phyloP scores from a whole-genome alignment of 768 basidiomycete genomes.

The Clitopilus hobsonii region DNA sequence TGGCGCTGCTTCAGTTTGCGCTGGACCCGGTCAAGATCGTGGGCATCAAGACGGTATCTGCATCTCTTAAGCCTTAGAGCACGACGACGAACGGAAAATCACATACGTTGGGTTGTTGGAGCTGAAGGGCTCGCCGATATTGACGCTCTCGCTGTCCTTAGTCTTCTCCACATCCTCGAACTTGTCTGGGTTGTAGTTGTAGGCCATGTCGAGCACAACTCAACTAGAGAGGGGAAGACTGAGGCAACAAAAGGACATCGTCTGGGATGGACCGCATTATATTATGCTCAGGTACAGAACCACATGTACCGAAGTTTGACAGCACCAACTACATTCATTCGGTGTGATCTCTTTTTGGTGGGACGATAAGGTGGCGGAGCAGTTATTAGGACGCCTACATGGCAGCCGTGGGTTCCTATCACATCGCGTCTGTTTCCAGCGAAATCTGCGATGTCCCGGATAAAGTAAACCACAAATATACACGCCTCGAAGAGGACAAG shows the following conservation, averaged over 20 bases:
- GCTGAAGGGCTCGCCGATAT: background rate
- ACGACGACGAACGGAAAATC: background rate
- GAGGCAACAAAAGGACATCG: background rate
- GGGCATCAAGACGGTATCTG: constrained; percentile 49
- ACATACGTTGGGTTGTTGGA: background rate
- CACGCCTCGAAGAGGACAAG: too few species aligned
- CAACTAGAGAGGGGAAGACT: background rate
- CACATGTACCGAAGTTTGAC: background rate
- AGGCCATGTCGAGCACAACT: background rate
- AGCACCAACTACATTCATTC: background rate
- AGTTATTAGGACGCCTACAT: background rate
- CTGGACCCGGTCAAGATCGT: constrained; percentile 67
- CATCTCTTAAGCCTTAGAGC: background rate
- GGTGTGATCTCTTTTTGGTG: background rate
- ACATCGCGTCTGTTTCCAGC: background rate
- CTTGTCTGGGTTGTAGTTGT: background rate
- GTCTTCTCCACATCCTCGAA: background rate
- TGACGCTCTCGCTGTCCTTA: background rate
- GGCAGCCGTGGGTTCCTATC: too few species aligned
- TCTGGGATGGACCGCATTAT: background rate
- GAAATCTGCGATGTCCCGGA: background rate
- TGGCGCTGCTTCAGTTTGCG: constrained; percentile 72
- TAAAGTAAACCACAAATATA: too few species aligned
- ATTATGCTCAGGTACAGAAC: background rate
- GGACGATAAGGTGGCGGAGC: background rate